These are phyloP conservation scores for Xylariaceae sp. DNA, from an alignment of 2,329 filamentous ascomycete genomes.

Conservation along the genomic window DNA sequence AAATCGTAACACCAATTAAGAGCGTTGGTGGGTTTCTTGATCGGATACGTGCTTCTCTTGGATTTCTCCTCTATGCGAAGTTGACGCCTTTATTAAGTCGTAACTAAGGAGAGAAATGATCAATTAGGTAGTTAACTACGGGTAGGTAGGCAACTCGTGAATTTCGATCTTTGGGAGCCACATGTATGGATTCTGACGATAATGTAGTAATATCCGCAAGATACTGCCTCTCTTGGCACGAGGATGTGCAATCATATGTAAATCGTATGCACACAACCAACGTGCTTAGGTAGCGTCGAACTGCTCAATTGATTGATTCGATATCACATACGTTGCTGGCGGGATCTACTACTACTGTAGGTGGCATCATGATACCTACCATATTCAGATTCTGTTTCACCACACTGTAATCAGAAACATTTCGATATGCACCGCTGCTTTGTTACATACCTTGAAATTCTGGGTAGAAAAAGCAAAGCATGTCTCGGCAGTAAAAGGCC, in stretches of 20 bases:
- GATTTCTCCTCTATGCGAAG: background rate
- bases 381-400: background rate
- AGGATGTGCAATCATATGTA: no score
- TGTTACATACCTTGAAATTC: background rate
- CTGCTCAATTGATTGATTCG: background rate
- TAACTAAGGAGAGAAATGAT: no score
- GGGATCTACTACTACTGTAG: background rate
- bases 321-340: background rate
- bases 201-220: no score
- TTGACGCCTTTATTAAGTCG: background rate
- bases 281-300: background rate
- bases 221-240: no score
- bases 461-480: background rate
- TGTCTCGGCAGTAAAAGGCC: background rate
- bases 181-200: no score
- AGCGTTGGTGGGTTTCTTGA: background rate
- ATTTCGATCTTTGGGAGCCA: no score
- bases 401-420: background rate
- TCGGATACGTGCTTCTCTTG: background rate
- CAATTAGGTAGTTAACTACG: background rate
- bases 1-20: background rate
- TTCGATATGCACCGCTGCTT: background rate
- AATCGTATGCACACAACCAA: no score
- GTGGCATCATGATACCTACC: background rate
- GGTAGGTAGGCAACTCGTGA: background rate